These are phyloP conservation scores for Dryas alaskensis DNA, from an alignment of 306 rosid species.

Conservation along the genomic window DNA sequence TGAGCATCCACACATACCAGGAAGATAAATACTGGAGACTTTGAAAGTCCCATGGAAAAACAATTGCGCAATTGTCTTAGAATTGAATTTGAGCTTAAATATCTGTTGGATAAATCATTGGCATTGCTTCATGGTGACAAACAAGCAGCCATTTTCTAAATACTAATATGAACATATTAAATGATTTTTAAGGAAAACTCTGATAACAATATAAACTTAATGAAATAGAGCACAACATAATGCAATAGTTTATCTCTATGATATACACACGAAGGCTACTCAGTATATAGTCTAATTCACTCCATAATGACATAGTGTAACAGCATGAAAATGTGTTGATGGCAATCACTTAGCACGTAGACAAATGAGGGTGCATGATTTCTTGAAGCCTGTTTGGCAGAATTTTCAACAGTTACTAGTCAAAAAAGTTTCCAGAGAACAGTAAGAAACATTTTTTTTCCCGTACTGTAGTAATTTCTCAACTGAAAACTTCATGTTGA, in stretches of 20 bases:
- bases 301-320: neutral
- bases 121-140: neutral
- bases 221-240: neutral
- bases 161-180: neutral
- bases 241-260: neutral
- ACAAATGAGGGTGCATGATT: neutral
- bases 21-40: neutral
- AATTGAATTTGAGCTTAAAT: neutral
- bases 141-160: neutral
- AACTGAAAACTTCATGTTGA: neutral
- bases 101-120: neutral
- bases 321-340: neutral
- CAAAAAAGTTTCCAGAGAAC: neutral
- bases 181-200: neutral
- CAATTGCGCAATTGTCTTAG: neutral
- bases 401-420: neutral
- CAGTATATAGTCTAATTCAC: neutral
- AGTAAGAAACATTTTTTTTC: neutral
- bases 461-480: neutral
- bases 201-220: neutral
- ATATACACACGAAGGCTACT: neutral
- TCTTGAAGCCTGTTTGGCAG: neutral
- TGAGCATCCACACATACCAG: neutral
- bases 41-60: neutral
- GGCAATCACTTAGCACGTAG: neutral